Evolutionary conservation across 2,329 filamentous ascomycete species (phyloP).

Genomic region (Xylaria multiplex): DNA sequence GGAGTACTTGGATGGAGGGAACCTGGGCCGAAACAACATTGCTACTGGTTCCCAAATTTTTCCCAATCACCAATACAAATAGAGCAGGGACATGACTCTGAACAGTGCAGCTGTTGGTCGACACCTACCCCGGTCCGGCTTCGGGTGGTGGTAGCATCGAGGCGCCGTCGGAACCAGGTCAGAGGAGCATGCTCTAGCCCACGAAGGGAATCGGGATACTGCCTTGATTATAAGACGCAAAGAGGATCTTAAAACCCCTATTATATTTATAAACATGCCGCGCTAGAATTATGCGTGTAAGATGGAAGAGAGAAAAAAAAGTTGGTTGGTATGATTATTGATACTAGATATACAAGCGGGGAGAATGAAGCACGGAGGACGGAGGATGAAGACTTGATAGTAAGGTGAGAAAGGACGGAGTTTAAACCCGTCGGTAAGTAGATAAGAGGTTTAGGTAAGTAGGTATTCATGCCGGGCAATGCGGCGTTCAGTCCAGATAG

Average conservation of each 20-base stretch:
- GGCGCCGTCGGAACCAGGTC: conserved; percentile 33
- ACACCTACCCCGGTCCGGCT: conserved; percentile 25
- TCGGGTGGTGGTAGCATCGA: conserved; percentile 27
- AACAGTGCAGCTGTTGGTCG: conserved; percentile 19
- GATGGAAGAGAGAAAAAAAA: conserved; percentile 18
- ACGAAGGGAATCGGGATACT: conserved; percentile 13
- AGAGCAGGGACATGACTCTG: conserved; percentile 11
- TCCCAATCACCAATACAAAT: conserved; percentile 11
- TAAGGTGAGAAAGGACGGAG: too few species aligned
- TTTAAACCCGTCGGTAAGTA: too few species aligned
- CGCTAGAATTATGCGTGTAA: conserved; percentile 25
- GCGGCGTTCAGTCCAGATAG: neutral
- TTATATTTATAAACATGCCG: conserved; percentile 23
- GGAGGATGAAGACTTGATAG: conserved; percentile 1
- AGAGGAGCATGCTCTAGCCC: conserved; percentile 13
- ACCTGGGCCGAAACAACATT: conserved; percentile 10
- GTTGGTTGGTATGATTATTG: conserved; percentile 22
- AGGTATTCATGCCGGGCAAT: neutral
- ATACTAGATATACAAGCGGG: conserved; percentile 7
- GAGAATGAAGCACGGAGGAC: conserved; percentile 10
- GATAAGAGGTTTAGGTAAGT: neutral
- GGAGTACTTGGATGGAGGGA: conserved; percentile 17
- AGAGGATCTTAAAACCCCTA: conserved; percentile 17
- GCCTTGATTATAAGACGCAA: conserved; percentile 22
- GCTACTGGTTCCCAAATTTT: conserved; percentile 23